Base-by-base conservation (phyloP, 768 basidiomycete species). In the Tylopilus felleus region DNA sequence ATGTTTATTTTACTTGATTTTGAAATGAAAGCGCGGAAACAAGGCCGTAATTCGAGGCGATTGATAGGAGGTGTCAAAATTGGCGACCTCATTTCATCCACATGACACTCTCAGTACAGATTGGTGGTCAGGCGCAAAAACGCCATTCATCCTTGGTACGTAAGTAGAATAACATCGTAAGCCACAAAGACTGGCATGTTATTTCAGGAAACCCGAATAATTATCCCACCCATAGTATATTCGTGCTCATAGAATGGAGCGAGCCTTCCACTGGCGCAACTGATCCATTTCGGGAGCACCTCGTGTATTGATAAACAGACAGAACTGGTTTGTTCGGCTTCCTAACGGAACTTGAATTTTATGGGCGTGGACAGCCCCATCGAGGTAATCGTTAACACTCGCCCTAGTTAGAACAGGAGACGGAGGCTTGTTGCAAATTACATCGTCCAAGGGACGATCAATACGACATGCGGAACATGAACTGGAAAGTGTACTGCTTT, bases 401-500 rank as follows among this genome's bases (percentile, higher is more conserved):
- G 33, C 14, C 21, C 25, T 38, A 38, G 33, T 48, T 13, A 49
- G 27, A 42, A 22, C 41, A 47, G 38, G 49, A 36, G 19, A 48
- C 28, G 40, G n/a, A 40, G n/a, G 38, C 42, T 50, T 45, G 51
- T 45, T 54, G 42, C 35, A 52, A 31, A 47, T 49, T 45, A 58
- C 10, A 53, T n/a, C n/a, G n/a, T n/a, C 43, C 9, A 41, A 52
- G 60, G 50, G 49, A 53, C 47, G n/a, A 62, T 70, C 60, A 72
- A 48, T 68, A 70, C 28, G 66, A 62, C 58, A 86, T 73, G 62
- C 86, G 82, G 76, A 94, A 98, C 85, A 98, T 90, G 77, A 98
- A 96, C 73, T 97, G 95, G 78, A 96, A 95, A 69, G 87, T 92
- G 71, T 94, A 96, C 73, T 97, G 93, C 73, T 98, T 98, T 48